Conservation (phyloP, 2,329 filamentous ascomycete species). For the Fusarium globosum region DNA sequence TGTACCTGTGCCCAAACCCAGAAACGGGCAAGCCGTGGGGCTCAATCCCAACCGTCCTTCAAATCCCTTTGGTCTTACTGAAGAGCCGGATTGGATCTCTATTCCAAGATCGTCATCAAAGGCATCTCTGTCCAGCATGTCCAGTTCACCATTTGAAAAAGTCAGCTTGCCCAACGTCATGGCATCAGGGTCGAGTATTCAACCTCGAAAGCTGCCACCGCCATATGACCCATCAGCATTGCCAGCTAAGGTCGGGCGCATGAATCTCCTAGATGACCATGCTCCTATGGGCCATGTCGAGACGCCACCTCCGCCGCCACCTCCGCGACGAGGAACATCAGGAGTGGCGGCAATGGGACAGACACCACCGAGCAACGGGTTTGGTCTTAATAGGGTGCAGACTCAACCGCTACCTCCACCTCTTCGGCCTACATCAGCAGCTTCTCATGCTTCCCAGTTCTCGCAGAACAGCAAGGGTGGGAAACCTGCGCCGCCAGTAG, state of each 20-base stretch:
- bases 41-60: conserved; percentile 79
- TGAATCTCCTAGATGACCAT: conserved; percentile 57
- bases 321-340: conserved; percentile 55
- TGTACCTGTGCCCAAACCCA: conserved; percentile 69
- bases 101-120: conserved; percentile 66
- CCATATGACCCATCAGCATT: conserved; percentile 60
- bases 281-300: conserved; percentile 39
- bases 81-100: conserved; percentile 87
- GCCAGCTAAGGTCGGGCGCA: conserved; percentile 58
- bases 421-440: conserved; percentile 49
- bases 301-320: conserved; percentile 60
- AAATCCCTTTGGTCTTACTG: conserved; percentile 81
- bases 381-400: conserved; percentile 40
- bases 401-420: conserved; percentile 45
- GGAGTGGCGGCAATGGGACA: conserved; percentile 31
- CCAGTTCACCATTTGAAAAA: conserved; percentile 69
- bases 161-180: conserved; percentile 62
- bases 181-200: conserved; percentile 57
- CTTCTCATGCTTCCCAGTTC: conserved; percentile 50
- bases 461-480: conserved; percentile 48
- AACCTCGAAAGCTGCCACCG: conserved; percentile 63
- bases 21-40: conserved; percentile 64
- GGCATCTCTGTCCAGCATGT: conserved; percentile 66
- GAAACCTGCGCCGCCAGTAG: conserved; percentile 66
- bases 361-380: conserved; percentile 19